phyloP scores from a whole-genome alignment of 257 asterid species.

The Solanum pimpinellifolium region DNA sequence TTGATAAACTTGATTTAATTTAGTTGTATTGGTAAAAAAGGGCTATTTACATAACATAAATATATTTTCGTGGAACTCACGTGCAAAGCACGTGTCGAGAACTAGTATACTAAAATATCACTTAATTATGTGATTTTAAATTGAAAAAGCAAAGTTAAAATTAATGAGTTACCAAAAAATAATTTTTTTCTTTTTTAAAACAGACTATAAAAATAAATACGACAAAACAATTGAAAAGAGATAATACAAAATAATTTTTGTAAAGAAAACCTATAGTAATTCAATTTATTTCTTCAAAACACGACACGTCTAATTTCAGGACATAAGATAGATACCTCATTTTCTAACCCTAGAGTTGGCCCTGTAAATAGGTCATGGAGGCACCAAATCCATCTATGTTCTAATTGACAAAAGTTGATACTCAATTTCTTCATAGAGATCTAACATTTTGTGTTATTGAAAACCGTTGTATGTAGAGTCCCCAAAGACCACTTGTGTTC shows the following conservation, averaged over 20 bases:
- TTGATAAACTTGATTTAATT: not conserved
- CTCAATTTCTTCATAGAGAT: not conserved
- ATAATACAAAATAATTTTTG: not conserved
- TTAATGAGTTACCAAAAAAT: no score
- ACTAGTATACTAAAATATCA: no score
- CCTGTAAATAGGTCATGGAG: not conserved
- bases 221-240: not conserved
- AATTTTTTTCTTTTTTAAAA: no score
- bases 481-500: not conserved
- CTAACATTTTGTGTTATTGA: not conserved
- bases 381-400: not conserved
- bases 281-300: not conserved
- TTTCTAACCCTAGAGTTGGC: not conserved
- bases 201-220: not conserved
- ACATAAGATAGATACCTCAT: not conserved
- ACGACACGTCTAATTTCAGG: not conserved
- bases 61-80: no score
- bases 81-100: no score
- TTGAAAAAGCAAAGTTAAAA: no score
- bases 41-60: no score
- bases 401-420: not conserved
- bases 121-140: not conserved
- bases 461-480: not conserved
- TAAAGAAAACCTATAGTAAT: not conserved
- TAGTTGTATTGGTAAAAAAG: not conserved